A percentile compares a stretch with the other conserved stretches of the same genome.
Conservation (phyloP, 192 early-diverging fungal species). For the Coemansia umbellata region DNA sequence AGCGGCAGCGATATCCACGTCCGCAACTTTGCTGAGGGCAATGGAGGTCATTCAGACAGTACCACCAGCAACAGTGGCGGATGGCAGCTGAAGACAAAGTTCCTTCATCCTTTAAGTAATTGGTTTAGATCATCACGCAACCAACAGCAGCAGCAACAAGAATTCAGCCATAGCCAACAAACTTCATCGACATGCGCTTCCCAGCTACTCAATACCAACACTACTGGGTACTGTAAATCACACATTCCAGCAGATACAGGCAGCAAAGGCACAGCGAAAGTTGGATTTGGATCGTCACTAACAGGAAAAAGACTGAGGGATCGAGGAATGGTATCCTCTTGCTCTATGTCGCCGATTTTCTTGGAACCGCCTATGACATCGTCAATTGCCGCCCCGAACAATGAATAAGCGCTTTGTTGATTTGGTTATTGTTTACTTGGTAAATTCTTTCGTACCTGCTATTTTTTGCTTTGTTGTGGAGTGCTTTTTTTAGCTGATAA, state of each 20-base stretch:
- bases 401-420: background rate
- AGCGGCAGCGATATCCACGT: no score
- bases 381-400: background rate
- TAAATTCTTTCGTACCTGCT: no score
- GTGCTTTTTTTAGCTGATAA: no score
- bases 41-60: background rate
- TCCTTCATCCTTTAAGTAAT: constrained; percentile 40
- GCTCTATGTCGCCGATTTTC: constrained; percentile 4
- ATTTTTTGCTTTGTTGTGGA: no score
- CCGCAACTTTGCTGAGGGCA: no score
- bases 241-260: no score
- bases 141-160: constrained; percentile 6
- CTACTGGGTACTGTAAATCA: no score
- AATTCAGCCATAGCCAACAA: no score
- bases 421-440: background rate
- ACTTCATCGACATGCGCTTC: no score
- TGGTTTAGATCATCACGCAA: constrained; percentile 50
- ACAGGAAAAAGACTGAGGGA: background rate
- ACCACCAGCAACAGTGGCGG: constrained; percentile 7
- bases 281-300: background rate
- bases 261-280: background rate
- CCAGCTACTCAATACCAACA: no score
- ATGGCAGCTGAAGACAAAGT: constrained; percentile 44
- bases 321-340: background rate
- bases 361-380: constrained; percentile 7